phyloP scores from a whole-genome alignment of 1,284 basidiomycete genomes.

The Trichosporon ovoides region DNA sequence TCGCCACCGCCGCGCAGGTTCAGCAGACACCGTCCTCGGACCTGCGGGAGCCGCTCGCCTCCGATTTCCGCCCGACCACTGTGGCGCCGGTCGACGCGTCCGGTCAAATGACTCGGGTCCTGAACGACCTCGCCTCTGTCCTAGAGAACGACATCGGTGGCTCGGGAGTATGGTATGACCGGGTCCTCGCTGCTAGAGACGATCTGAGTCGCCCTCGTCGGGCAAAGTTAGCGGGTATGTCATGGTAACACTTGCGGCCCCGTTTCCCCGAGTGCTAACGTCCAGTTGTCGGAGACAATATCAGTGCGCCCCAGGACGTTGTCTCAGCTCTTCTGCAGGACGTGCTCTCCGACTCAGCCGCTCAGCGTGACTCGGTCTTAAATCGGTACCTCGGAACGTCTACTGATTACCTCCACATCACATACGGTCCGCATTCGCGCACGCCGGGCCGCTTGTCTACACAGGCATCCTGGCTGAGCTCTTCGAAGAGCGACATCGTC shows the following conservation, averaged over 20 bases:
- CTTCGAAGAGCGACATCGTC: constrained; percentile 26
- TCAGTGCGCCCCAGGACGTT: constrained; percentile 33
- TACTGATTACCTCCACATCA: constrained; percentile 17
- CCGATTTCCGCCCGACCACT: background rate
- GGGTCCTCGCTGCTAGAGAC: constrained; percentile 19
- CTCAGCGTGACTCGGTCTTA: constrained; percentile 25
- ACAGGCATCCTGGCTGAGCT: constrained; percentile 34
- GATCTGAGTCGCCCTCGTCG: constrained; percentile 21
- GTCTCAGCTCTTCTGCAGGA: constrained; percentile 43
- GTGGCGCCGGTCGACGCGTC: background rate
- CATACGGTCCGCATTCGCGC: constrained; percentile 13
- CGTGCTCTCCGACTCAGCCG: constrained; percentile 29
- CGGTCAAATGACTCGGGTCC: background rate
- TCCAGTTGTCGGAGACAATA: constrained; percentile 37
- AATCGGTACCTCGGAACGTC: constrained; percentile 21
- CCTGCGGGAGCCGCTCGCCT: background rate
- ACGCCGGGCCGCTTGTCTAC: constrained; percentile 17
- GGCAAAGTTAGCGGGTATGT: constrained; percentile 30
- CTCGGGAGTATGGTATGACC: constrained; percentile 29
- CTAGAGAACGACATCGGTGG: constrained; percentile 40
- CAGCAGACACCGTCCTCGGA: background rate
- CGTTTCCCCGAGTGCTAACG: background rate
- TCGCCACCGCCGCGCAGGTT: background rate
- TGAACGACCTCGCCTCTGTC: constrained; percentile 13
- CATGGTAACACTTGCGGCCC: background rate